Evolutionary conservation across 257 asterid genomes (phyloP), one percentile per base, ranked within the genome.

Genomic region (Solanum gandarillasii): DNA sequence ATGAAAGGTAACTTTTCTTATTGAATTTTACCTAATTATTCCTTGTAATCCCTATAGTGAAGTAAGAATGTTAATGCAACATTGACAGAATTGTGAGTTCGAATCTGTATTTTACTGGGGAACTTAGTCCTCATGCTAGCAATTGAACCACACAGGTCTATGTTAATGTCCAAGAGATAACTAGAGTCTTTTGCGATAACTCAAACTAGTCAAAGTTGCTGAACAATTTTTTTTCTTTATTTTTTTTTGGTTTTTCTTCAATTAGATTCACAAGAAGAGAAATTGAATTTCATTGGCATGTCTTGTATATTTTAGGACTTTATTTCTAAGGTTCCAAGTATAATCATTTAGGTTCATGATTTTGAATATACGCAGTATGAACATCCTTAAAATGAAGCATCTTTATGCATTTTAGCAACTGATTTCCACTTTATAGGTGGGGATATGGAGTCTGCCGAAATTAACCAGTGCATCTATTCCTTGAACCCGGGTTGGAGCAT

Each of bases 1-100:
- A 95, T 0, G 98, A 98, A 35, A 98, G 98, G 98, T 96, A 89
- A 88, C 85, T n/a, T 41, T 38, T 34, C 89, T 71, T 65, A 38
- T 90, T 83, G 31, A 27, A 31, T 46, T 73, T 70, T 75, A 29
- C 89, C 31, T 48, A 38, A 25, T 12, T 48, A 29, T 78, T 62
- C 75, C 9, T 85, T 43, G 25, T 55, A 25, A 83, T 85, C 7
- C 88, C 74, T 34, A 39, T 76, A 2, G 81, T 39, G 78, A 65
- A 84, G 36, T 23, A 88, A 83, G 84, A 89, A 74, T 34, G 90
- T 87, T 91, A 85, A 92, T 91, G 71, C 60, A 48, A 48, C 60
- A 48, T 46, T 13, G 14, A 27, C 58, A 48, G 21, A 48, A 48
- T 48, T 48, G 58, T 48, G 58, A 48, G 58, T 48, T 48, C 21